Evolutionary conservation across 306 rosid genomes (phyloP), one percentile per base, ranked within the genome.

Genomic region (Cucurbita maxima): DNA sequence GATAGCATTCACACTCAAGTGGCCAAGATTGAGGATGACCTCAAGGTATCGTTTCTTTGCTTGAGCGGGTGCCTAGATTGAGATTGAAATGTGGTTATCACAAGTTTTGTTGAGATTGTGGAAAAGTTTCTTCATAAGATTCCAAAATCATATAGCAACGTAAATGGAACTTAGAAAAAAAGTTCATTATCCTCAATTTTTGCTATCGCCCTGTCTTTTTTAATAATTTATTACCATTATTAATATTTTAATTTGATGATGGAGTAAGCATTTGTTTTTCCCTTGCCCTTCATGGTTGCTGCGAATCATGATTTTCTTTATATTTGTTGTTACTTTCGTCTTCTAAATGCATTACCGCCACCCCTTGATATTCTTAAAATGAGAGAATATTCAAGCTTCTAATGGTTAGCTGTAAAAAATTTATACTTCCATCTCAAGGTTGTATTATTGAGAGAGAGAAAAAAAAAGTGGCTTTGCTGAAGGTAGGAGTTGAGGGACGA

Each of bases 1-100:
- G 96, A 90, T 79, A 79, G 86, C 25, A 88, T 88, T 87, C 98
- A 92, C 58, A 76, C 80, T 79, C 96, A 86, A 80, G 96, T 92
- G 16, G 87, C 98, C 60, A 90, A 89, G 82, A 90, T 90, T 63
- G 98, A 92, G 84, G 98, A 92, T 81, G 96, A 90, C 83, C 98
- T 92, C 59, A 92, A 92, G 90, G 98, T 86, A 76, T 62, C 18
- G 14, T 38, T 56, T 76, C 15, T 60, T 67, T 38, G 56, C 44
- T 55, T 78, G 45, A 25, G 15, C 5, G 55, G 52, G 10, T 12
- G 57, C 19, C 56, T 43, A 25, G 6, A 56, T 30, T 57, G 38
- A 52, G 48, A 43, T 30, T 57, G 38, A 52, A 34, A 43, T 40
- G 56, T 20, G 18, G 13, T 57, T 54, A 37, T 70, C 74, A 30